Evolutionary conservation across 2,329 filamentous ascomycete species (phyloP), one percentile per base, ranked within the genome.

Genomic region (Ophiostoma sp.): DNA sequence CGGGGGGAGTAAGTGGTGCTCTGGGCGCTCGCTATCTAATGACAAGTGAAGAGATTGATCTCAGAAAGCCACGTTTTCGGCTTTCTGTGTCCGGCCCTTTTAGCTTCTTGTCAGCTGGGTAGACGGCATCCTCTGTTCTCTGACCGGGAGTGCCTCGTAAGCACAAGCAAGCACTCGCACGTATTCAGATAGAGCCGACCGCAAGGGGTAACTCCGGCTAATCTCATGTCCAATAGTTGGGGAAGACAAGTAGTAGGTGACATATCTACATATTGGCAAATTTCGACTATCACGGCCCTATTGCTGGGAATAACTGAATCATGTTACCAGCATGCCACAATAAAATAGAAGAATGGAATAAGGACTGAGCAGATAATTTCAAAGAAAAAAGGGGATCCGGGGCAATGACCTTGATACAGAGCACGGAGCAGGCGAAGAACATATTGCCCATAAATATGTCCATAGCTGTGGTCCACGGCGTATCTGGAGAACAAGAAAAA

Each of bases 151-250:
- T 27, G 27, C 27, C 27, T 27, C 27, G 27, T 27, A 27, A 27
- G 42, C 7, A 44, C 42, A 44, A 44, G 47, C 49, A 18, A 52
- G 18, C 16, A 52, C 5, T 18, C 27, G 27, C 27, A 27, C 27
- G 27, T 2, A 27, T 27, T 27, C 6, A 41, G 36, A 41, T 62
- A 62, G 58, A 40, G 36, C 36, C 16, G 16, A 11, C 40, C 60
- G n/a, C 40, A 63, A 63, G 60, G 60, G 60, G 60, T n/a, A 44
- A 63, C 60, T 44, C 60, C 60, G 60, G 60, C 12, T 42, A 63
- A 63, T 18, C 9, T n/a, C 60, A 63, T 16, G 7, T 7, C 58
- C 58, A 62, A n/a, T 62, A 36, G 36, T 40, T n/a, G 7, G 49
- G 7, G 11, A 6, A 12, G 42, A 44, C 2, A 44, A 44, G 9